phyloP scores from a whole-genome alignment of 2,329 filamentous ascomycete genomes.

The Pseudogymnoascus sp. region DNA sequence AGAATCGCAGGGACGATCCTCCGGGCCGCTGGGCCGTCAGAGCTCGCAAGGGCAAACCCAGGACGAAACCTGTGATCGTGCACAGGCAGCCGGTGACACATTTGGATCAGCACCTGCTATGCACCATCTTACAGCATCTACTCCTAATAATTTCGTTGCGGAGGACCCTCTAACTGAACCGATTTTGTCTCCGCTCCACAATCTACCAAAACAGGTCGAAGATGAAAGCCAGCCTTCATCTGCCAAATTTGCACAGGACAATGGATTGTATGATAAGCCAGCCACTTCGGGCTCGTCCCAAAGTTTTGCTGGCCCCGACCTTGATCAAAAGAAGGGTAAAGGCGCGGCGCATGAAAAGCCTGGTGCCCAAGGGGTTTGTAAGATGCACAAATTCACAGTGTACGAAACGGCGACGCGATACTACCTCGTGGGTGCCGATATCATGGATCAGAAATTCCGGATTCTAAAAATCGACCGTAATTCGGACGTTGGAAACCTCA shows the following conservation, averaged over 20 bases:
- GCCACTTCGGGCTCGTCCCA: background rate
- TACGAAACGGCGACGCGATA: conserved; percentile 93
- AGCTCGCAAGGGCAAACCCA: background rate
- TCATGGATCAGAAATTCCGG: conserved; percentile 79
- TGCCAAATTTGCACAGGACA: background rate
- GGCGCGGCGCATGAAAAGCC: conserved; percentile 27
- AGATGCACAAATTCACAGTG: conserved; percentile 94
- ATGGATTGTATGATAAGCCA: background rate
- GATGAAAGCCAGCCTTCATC: background rate
- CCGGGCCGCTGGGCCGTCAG: background rate
- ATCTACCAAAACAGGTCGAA: background rate
- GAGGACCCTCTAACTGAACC: background rate
- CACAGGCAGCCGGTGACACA: background rate
- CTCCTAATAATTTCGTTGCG: background rate
- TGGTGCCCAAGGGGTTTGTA: conserved; percentile 40
- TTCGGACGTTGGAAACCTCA: conserved; percentile 68
- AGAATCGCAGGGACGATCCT: background rate
- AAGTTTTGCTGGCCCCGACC: conserved; percentile 35
- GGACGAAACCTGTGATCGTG: background rate
- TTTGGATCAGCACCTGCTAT: background rate
- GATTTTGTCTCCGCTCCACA: background rate
- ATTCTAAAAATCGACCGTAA: conserved; percentile 94
- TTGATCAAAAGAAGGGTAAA: conserved; percentile 25
- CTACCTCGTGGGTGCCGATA: conserved; percentile 89
- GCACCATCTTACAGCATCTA: background rate